phyloP scores from a whole-genome alignment of 2,329 filamentous ascomycete species.

The Pseudocercospora pini-densiflorae region DNA sequence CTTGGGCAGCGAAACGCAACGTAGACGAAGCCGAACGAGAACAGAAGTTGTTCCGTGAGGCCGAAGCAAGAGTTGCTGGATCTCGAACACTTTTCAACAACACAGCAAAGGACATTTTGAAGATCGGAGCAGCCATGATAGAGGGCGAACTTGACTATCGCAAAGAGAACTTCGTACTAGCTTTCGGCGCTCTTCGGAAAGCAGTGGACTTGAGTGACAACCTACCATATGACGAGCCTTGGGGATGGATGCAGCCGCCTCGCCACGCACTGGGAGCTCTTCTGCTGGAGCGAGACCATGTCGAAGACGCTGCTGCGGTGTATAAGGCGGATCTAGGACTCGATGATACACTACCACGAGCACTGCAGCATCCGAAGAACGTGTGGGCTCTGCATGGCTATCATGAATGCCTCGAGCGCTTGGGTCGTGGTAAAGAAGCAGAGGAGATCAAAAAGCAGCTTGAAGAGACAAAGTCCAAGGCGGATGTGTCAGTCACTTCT shows the following conservation, averaged over 20 bases:
- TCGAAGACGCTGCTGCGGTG: conserved; percentile 44
- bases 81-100: conserved; percentile 73
- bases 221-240: conserved; percentile 73
- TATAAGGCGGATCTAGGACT: conserved; percentile 49
- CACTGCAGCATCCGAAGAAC: conserved; percentile 71
- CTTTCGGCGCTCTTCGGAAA: conserved; percentile 59
- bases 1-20: conserved; percentile 62
- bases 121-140: conserved; percentile 66
- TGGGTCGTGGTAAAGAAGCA: conserved; percentile 47
- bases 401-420: conserved; percentile 70
- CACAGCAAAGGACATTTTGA: conserved; percentile 65
- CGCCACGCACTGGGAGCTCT: conserved; percentile 72
- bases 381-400: conserved; percentile 77
- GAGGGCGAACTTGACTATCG: conserved; percentile 77
- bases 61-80: conserved; percentile 58
- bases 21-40: conserved; percentile 61
- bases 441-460: conserved; percentile 56
- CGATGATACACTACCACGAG: conserved; percentile 62
- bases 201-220: conserved; percentile 63
- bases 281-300: conserved; percentile 64
- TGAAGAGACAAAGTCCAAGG: conserved; percentile 57
- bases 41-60: conserved; percentile 56
- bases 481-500: conserved; percentile 62
- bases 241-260: conserved; percentile 78
- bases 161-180: conserved; percentile 56